Base-by-base conservation (phyloP, 495 filamentous ascomycete species). In the Chlorociboria aeruginascens region DNA sequence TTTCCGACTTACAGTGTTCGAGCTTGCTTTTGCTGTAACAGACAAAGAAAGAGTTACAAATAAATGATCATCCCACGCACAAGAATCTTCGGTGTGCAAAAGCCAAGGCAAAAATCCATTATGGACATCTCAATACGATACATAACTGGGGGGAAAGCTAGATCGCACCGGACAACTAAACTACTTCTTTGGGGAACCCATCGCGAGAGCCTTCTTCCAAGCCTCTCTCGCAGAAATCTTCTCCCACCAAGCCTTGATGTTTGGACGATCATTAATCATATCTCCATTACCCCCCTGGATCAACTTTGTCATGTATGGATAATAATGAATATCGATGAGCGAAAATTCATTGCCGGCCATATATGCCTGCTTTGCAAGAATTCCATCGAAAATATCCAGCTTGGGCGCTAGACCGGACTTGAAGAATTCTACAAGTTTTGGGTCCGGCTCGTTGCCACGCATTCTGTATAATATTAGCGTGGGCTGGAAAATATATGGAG, bases 161-260 rank as follows among this genome's bases (percentile, higher is more conserved):
- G 20, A 25, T 4, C 20, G 20, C 20, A 25, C 4, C 20, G 2
- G 4, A 25, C 20, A 25, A 25, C 20, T 25, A 25, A 25, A 4
- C 20, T 25, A 25, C 20, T 25, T 25, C 20, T 25, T 25, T 4
- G 4, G 4, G 20, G 20, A 25, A 25, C 2, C 1, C 20, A 25
- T 25, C 44, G 52, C 57, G 8, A 45, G n/a, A 25, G 52, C 48
- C 25, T 42, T 64, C 9, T 45, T 54, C 47, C 47, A 50, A 11
- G 13, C 7, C 31, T 50, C 47, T 7, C 47, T 20, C 2, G 31
- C 32, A n/a, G 25, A 11, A n/a, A 50, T 16, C 9, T 35, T 25
- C 30, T 35, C 14, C 34, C 35, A 50, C 47, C 40, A 50, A 6
- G 35, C 17, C 16, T 31, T 40, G 7, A 50, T 14, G 14, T 50